These are phyloP conservation scores for Jamesozyma piceae DNA, from an alignment of 805 yeast genomes.

Conservation along the genomic window DNA sequence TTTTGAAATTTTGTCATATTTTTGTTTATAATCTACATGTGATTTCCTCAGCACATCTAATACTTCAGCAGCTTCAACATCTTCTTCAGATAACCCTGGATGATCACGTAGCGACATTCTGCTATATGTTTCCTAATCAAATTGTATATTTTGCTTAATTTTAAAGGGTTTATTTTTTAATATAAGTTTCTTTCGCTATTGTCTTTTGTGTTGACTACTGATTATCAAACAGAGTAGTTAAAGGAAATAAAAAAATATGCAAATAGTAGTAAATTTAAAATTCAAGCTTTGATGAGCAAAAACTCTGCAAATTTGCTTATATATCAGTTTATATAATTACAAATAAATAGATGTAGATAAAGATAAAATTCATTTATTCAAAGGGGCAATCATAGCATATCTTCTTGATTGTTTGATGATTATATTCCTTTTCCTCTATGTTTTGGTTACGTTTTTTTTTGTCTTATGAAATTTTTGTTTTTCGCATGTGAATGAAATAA, in stretches of 20 bases:
- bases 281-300: not conserved
- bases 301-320: not conserved
- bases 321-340: too few species aligned
- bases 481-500: slow-evolving; percentile 1
- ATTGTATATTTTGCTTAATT: not conserved
- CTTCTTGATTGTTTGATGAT: not conserved
- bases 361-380: not conserved
- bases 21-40: not conserved
- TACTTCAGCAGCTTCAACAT: slow-evolving; percentile 23
- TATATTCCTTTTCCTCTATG: not conserved
- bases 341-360: too few species aligned
- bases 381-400: not conserved
- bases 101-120: slow-evolving; percentile 4
- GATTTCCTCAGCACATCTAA: slow-evolving; percentile 19
- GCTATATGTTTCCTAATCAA: not conserved
- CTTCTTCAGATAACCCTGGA: slow-evolving; percentile 18
- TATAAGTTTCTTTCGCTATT: too few species aligned
- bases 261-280: too few species aligned
- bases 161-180: too few species aligned
- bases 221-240: too few species aligned
- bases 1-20: not conserved
- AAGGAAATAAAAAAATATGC: too few species aligned
- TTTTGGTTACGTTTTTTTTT: not conserved
- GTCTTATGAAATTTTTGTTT: not conserved
- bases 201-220: too few species aligned